A percentile compares a stretch with the other conserved stretches of the same genome.
phyloP scores from a whole-genome alignment of 148 eudicot species.

The Silene latifolia region DNA sequence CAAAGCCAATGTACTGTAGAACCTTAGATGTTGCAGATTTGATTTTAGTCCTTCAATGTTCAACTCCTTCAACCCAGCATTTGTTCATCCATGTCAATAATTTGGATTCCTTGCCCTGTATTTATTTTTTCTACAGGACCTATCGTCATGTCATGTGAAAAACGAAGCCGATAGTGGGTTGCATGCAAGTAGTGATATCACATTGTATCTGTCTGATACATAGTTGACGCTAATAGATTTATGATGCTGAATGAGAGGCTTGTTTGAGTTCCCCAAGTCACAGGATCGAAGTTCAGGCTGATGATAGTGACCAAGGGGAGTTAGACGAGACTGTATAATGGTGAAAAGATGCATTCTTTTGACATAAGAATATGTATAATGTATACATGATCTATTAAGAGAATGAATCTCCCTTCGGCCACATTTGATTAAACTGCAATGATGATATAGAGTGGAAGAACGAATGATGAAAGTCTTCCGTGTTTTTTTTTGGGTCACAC shows the following conservation, averaged over 20 bases:
- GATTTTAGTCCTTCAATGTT: background rate
- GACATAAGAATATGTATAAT: background rate
- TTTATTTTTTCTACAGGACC: constrained; percentile 20
- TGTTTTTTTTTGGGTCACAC: too few relatives aligned
- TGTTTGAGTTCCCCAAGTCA: background rate
- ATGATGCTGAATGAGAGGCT: background rate
- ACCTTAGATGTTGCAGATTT: background rate
- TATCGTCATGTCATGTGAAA: constrained; percentile 18
- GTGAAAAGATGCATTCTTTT: background rate
- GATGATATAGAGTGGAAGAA: too few relatives aligned
- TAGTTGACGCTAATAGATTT: background rate
- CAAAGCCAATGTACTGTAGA: background rate
- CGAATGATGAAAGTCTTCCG: too few relatives aligned
- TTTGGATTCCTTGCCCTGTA: background rate
- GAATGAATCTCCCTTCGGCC: background rate
- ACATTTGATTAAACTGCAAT: too few relatives aligned
- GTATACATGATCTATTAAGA: background rate
- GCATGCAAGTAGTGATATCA: background rate
- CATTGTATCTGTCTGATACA: background rate
- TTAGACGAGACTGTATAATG: background rate
- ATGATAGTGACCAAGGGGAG: background rate
- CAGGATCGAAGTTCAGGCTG: background rate
- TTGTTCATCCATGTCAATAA: background rate
- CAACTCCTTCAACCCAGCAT: background rate
- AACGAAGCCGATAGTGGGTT: constrained; percentile 4